Base-by-base conservation (phyloP, 1,284 basidiomycete species). In the Lentinula novae-zelandiae region DNA sequence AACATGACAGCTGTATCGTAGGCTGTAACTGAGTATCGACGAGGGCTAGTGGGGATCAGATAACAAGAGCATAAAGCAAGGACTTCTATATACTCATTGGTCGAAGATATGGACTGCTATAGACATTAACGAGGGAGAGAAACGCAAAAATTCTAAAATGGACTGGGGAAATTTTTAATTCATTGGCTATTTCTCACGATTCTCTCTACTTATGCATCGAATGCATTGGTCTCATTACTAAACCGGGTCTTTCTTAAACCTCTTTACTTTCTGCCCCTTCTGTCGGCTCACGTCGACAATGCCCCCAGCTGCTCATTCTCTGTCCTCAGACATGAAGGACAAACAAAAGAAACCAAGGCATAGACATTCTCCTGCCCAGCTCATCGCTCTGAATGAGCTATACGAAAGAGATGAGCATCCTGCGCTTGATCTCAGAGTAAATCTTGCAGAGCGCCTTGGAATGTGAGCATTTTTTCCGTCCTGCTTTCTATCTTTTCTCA, bases 371-470 rank as follows among this genome's bases (percentile, higher is more conserved):
- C 83, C 86, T 15, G 73, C 76, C 27, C 89, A 91, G 72, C 81
- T 91, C 38, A 82, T 82, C 36, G 87, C 86, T 49, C 78, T 92
- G 67, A 91, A 92, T 71, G 83, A 85, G 69, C 84, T 91, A 63
- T 92, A 85, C 65, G 88, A 89, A 66, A 80, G 81, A 72, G 83
- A 84, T 58, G 89, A 90, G 67, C 89, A 90, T 72, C 89, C 89
- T n/a, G 73, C 84, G 54, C 76, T 89, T 58, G 85, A 89, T 60
- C 80, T 84, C 62, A 82, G 89, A 65, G 79, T 82, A 17, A 78
- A 81, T 44, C 75, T 92, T 57, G 89, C 88, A 66, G 81, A 87
- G 65, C 81, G 78, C 65, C 78, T 92, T 64, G 85, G 85, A 72
- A 90, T 92, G 89, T 89, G 69, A 72, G 89, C 80, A 61, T 60